A percentile compares a stretch with the other conserved stretches of the same genome.
phyloP scores from a whole-genome alignment of 805 yeast genomes.

The Lachancea mirantina region DNA sequence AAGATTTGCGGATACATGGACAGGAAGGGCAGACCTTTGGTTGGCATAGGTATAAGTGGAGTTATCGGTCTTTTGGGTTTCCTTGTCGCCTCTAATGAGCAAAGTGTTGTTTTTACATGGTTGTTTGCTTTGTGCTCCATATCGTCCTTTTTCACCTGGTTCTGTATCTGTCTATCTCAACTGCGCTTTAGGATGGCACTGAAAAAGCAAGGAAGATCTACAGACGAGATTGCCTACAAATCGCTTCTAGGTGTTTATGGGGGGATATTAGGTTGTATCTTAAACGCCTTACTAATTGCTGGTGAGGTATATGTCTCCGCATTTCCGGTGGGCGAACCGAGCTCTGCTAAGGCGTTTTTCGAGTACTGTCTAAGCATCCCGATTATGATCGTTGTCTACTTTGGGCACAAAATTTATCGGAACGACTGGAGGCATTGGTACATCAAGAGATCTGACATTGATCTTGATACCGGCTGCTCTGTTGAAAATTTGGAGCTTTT shows the following conservation, averaged over 20 bases:
- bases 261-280: slow-evolving; percentile 44
- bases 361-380: slow-evolving; percentile 45
- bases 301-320: slow-evolving; percentile 71
- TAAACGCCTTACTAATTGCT: slow-evolving; percentile 48
- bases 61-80: slow-evolving; percentile 52
- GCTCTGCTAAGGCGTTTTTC: slow-evolving; percentile 39
- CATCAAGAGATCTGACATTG: slow-evolving; percentile 42
- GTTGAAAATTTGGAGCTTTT: slow-evolving; percentile 41
- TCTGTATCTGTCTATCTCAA: slow-evolving; percentile 61
- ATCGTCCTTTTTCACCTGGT: slow-evolving; percentile 77
- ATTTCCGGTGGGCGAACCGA: slow-evolving; percentile 45
- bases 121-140: slow-evolving; percentile 70
- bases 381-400: slow-evolving; percentile 39
- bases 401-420: slow-evolving; percentile 40
- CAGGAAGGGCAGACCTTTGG: slow-evolving; percentile 48
- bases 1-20: slow-evolving; percentile 40
- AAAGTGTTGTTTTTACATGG: slow-evolving; percentile 63
- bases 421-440: slow-evolving; percentile 27
- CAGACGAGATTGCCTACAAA: slow-evolving; percentile 50
- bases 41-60: slow-evolving; percentile 37
- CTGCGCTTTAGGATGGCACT: slow-evolving; percentile 57
- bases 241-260: slow-evolving; percentile 57
- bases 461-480: slow-evolving; percentile 50
- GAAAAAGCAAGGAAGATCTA: slow-evolving; percentile 45
- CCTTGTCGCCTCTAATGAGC: slow-evolving; percentile 51